Conservation (phyloP, 1,139 yeast species). For the Suhomyces atakaporum region DNA sequence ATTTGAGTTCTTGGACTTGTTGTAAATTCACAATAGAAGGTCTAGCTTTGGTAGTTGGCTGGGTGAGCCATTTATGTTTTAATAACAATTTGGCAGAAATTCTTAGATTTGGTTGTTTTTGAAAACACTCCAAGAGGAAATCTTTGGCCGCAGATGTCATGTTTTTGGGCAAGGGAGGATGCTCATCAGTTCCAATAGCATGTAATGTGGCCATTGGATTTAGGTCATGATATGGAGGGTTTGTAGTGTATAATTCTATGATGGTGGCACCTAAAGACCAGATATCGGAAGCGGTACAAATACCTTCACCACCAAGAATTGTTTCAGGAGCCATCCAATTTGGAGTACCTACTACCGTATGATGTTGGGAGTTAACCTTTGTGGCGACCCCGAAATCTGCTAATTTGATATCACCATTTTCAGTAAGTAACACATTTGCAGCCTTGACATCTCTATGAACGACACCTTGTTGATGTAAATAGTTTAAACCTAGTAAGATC, state of each 20-base stretch:
- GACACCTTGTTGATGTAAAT: conserved; percentile 70
- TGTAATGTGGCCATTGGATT: conserved; percentile 88
- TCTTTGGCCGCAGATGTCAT: conserved; percentile 57
- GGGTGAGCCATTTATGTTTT: conserved; percentile 61
- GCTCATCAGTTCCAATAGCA: conserved; percentile 85
- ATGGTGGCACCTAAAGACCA: conserved; percentile 97
- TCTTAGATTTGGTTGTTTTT: conserved; percentile 67
- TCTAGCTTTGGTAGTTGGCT: conserved; percentile 6
- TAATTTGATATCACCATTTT: conserved; percentile 60
- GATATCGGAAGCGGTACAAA: conserved; percentile 83
- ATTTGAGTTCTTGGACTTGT: conserved; percentile 14
- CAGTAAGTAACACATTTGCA: conserved; percentile 68
- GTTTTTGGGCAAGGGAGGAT: conserved; percentile 73
- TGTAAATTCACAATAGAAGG: conserved; percentile 9
- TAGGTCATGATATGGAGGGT: conserved; percentile 84
- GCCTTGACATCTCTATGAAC: conserved; percentile 81
- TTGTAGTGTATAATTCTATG: conserved; percentile 79
- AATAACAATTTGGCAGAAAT: conserved; percentile 57
- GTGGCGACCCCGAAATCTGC: conserved; percentile 86
- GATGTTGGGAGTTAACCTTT: conserved; percentile 44
- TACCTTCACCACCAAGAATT: conserved; percentile 73
- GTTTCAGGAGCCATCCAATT: conserved; percentile 92
- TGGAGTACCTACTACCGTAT: conserved; percentile 66
- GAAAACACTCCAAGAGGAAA: conserved; percentile 75
- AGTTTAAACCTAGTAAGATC: conserved; percentile 71